Evolutionary conservation across 2,329 filamentous ascomycete species (phyloP).

Genomic region (Paraphoma chrysanthemicola): DNA sequence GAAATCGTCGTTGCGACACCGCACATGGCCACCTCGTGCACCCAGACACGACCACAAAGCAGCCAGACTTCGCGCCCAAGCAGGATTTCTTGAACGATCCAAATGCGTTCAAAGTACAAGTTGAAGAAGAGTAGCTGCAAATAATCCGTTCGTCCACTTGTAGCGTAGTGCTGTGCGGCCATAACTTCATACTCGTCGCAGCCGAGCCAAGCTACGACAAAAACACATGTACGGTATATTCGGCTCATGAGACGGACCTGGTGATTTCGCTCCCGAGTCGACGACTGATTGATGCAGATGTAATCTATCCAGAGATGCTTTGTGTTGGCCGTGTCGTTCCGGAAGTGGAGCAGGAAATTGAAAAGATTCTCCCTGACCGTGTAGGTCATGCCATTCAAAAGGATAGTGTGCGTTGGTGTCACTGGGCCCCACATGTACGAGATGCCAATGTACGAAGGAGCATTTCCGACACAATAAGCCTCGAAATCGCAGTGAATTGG

Average conservation of each 20-base stretch:
- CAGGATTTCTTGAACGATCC: not conserved
- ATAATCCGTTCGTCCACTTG: not conserved
- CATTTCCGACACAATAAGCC: not conserved
- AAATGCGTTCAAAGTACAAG: not conserved
- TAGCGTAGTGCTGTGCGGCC: not conserved
- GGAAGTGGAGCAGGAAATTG: not conserved
- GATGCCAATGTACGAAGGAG: not conserved
- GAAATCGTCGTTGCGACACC: not conserved
- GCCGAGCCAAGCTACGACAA: not conserved
- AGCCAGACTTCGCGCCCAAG: not conserved
- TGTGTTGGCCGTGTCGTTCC: not conserved
- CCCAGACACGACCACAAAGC: not conserved
- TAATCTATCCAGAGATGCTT: conserved; percentile 4
- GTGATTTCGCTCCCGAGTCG: conserved; percentile 1
- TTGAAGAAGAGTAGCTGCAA: not conserved
- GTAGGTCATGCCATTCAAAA: not conserved
- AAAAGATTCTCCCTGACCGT: not conserved
- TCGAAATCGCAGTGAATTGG: not conserved
- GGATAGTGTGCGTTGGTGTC: not conserved
- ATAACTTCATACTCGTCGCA: not conserved
- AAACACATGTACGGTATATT: not conserved
- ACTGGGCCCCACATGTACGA: not conserved
- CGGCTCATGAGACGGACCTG: conserved; percentile 6
- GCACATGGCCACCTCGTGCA: not conserved
- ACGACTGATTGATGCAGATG: conserved; percentile 1